Base-by-base conservation (phyloP, 2,329 filamentous ascomycete genomes). In the Hypoxylon sp. region DNA sequence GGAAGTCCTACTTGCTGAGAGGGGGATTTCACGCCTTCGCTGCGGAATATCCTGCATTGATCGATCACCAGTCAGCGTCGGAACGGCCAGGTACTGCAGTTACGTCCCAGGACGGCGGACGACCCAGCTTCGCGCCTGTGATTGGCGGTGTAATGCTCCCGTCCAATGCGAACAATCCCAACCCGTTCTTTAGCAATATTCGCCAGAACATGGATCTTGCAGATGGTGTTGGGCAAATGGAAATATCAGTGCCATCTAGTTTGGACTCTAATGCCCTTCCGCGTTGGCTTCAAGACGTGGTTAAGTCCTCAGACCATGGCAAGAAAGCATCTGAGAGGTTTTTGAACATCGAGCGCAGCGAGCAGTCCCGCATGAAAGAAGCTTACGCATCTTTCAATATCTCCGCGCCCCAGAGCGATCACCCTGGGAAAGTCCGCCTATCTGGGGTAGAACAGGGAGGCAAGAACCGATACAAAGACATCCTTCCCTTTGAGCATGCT, bases 401-500 rank as follows among this genome's bases (percentile, higher is more conserved):
- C 1, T 71, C 78, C 0, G 74, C 79, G 1, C 76, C 81, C 18
- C 64, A 62, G 16, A 63, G 54, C 44, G 50, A 70, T 7, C 70
- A 70, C 8, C 70, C 70, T 0, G 64, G 65, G 70, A 70, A 79
- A 20, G 87, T 96, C 6, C 91, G 93, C 71, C 88, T 99, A 53
- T 96, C 92, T 0, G 96, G 96, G 6, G 91, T 99, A 28, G 96
- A 99, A 74, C 96, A 97, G 77, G 96, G 96, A 6, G 88, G 85
- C 16, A 98, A 98, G 82, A 99, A 99, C 73, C 88, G 96, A 7
- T 99, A 99, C 82, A 98, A 97, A 81, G 96, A 97, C 71, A 97
- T 98, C 59, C 90, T 97, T 80, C 96, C 96, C 0, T 99, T 96
- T 76, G 95, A 98, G 74, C 96, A 99, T 78, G 90, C 93, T 2